Evolutionary conservation across 352 stramenopile genomes (phyloP), one percentile per base, ranked within the genome.

Genomic region (Phytopythium chamaehyphon): DNA sequence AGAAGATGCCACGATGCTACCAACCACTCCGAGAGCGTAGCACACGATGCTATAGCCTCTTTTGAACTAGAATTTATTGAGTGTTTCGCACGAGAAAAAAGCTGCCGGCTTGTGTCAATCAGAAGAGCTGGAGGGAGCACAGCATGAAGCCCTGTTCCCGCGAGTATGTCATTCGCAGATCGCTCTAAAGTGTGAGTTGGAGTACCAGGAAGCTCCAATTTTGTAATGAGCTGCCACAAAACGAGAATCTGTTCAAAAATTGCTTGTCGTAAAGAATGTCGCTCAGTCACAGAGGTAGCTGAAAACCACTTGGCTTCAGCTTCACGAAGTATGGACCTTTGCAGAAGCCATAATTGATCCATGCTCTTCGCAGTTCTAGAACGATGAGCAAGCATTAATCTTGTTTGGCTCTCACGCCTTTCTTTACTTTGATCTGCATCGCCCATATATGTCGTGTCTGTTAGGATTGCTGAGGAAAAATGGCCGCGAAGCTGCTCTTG

Each of bases 191-290:
- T 68, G 22, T 61, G 63, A 7, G 69, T 26, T 4, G 69, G 47
- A 8, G 42, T 31, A 0, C 24, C 47, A 8, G 64, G 57, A 6
- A 73, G 46, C 36, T 87, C 76, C 3, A 76, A 33, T 9, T 64
- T 67, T 2, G 64, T 46, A 14, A 85, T 59, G 11, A 78, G 37
- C 9, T 76, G 71, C 76, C 76, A 87, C 8, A 40, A 42, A 9
- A 82, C 59, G 21, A 87, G 40, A 3, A 64, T 58, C 24, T 76
- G 59, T 51, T 87, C 76, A n/a, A 61, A 46, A 9, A 85, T 43
- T 18, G 71, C 59, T 31, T 76, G 61, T 8, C 66, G 65, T 14
- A 81, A 49, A 0, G 69, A 59, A 7, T 79, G 62, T 8, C 66
- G 53, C 9, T 82, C 66, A 2, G 59, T 51, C 5, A 80, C 58